Evolutionary conservation across 2,329 filamentous ascomycete species (phyloP).

Genomic region (Fusarium torreyae): DNA sequence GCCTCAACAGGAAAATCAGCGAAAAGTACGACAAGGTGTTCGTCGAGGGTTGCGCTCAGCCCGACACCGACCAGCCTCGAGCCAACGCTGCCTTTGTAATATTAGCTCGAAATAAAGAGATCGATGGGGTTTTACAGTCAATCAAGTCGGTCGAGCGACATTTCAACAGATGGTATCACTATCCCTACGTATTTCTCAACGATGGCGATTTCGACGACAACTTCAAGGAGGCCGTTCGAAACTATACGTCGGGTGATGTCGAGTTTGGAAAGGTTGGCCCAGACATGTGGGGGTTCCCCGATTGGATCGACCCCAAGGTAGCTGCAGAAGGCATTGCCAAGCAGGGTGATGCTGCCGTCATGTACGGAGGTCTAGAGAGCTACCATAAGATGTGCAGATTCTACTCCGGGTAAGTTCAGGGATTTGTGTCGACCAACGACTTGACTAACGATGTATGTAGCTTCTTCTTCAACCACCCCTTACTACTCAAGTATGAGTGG

Average conservation of each 20-base stretch:
- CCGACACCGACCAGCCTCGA: conserved; percentile 82
- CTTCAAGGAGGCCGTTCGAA: conserved; percentile 89
- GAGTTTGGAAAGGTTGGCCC: conserved; percentile 96
- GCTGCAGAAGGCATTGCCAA: conserved; percentile 96
- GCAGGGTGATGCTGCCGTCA: conserved; percentile 96
- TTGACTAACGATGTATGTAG: conserved; percentile 58
- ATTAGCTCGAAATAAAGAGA: conserved; percentile 93
- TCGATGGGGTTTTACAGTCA: conserved; percentile 96
- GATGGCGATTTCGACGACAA: conserved; percentile 96
- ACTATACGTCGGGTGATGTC: conserved; percentile 88
- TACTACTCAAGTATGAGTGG: conserved; percentile 98
- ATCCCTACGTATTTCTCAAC: conserved; percentile 98
- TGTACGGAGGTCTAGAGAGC: conserved; percentile 99
- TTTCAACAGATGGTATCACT: conserved; percentile 99
- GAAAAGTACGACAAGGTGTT: conserved; percentile 98
- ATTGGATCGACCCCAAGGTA: conserved; percentile 95
- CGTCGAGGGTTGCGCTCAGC: conserved; percentile 87
- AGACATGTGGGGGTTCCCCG: conserved; percentile 95
- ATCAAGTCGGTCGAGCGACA: conserved; percentile 98
- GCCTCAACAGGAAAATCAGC: conserved; percentile 83
- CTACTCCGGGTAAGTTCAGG: conserved; percentile 85
- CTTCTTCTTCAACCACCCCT: conserved; percentile 97
- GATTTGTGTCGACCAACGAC: neutral
- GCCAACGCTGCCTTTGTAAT: conserved; percentile 98
- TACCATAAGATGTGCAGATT: conserved; percentile 99